Evolutionary conservation across 1,139 yeast genomes (phyloP).

Genomic region (Protomyces inouyei): DNA sequence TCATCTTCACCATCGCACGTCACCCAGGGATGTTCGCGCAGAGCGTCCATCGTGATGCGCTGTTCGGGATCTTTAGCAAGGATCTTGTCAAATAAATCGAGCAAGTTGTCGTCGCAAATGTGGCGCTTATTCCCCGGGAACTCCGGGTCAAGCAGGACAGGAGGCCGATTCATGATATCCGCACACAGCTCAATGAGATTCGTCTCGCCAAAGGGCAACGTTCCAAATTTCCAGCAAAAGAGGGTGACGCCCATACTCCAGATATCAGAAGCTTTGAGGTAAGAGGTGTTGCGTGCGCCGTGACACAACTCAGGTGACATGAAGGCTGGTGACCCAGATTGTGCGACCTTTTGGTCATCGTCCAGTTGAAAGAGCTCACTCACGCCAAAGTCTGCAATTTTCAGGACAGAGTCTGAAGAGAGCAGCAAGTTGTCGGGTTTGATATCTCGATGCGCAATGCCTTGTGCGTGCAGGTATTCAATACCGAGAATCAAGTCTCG

Average conservation of each 20-base stretch:
- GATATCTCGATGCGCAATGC: constrained; percentile 90
- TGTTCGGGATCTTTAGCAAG: constrained; percentile 53
- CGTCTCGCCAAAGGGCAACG: constrained; percentile 42
- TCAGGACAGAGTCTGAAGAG: constrained; percentile 67
- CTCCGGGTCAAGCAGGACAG: constrained; percentile 32
- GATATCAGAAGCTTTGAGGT: constrained; percentile 64
- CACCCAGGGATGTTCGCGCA: constrained; percentile 59
- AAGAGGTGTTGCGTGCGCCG: constrained; percentile 45
- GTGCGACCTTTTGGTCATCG: constrained; percentile 48
- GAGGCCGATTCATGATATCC: constrained; percentile 36
- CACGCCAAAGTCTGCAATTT: constrained; percentile 93
- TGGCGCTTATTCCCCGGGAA: constrained; percentile 35
- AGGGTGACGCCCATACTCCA: constrained; percentile 76
- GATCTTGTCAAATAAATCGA: constrained; percentile 37
- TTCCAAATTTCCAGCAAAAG: constrained; percentile 41
- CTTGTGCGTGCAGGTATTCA: constrained; percentile 87
- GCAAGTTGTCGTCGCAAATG: constrained; percentile 35
- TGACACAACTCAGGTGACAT: constrained; percentile 59
- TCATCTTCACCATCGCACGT: constrained; percentile 42
- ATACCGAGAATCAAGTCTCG: constrained; percentile 83
- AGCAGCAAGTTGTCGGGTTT: constrained; percentile 88
- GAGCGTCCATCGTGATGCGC: constrained; percentile 50
- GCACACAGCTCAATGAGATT: constrained; percentile 50
- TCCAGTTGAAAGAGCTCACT: constrained; percentile 60
- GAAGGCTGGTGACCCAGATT: constrained; percentile 82